Base-by-base conservation (phyloP, 2,329 filamentous ascomycete genomes). In the Metarhizium rileyi region DNA sequence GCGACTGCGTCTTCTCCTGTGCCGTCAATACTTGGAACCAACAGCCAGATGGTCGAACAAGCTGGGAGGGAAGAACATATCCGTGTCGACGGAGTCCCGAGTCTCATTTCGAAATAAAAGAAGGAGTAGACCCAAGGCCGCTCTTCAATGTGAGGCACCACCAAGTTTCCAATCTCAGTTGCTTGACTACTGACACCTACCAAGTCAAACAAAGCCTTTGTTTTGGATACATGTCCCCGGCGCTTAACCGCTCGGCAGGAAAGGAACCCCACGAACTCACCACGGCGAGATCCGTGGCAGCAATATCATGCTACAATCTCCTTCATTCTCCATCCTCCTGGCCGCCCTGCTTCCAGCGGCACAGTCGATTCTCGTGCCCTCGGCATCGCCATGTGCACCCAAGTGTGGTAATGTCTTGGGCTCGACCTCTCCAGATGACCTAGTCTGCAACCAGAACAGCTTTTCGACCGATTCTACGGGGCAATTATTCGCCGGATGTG, bases 401-500 rank as follows among this genome's bases (percentile, higher is more conserved):
- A 63, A 68, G 30, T 81, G 78, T 60, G 78, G 78, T 59, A 81
- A 81, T 50, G 70, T 75, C 4, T 67, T 76, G 35, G 63, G 66
- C 12, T 56, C 64, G 5, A 80, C 76, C 0, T 65, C 71, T 1
- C 40, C 55, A 4, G 64, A 67, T 48, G 76, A 80, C 53, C 63
- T 80, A 38, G 69, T 71, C 40, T 81, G 78, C 62, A 55, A 64
- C 3, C 67, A 74, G 30, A 54, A 54, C 41, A 59, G 59, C 20
- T 76, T 75, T 53, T 57, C 55, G 2, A 65, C 60, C 7, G 61
- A 69, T 1, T 45, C 51, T 3, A 55, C 64, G 4, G 77, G 76
- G 6, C 65, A 68, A n/a, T 69, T 80, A 38, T 79, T 73, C 54
- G 61, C 75, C 56, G 64, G 66, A 20, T 82, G 78, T 56, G 59